Evolutionary conservation across 257 asterid genomes (phyloP).

Genomic region (Plectranthus barbatus): DNA sequence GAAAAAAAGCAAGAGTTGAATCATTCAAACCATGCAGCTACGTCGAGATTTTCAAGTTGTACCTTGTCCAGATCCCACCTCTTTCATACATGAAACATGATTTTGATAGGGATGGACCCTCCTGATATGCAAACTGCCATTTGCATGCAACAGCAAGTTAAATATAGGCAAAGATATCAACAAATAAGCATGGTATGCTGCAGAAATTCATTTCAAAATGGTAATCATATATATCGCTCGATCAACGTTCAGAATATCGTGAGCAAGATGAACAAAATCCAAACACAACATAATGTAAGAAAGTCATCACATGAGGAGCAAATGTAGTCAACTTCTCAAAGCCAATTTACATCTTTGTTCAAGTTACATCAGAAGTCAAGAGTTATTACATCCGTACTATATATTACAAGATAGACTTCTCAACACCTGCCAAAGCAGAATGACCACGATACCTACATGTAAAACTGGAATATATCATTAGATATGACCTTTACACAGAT

Average conservation of each 20-base stretch:
- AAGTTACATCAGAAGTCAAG: slow-evolving; percentile 4
- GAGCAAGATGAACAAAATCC: not conserved
- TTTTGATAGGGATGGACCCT: not conserved
- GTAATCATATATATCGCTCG: too few species aligned
- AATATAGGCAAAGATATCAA: too few species aligned
- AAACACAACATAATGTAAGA: not conserved
- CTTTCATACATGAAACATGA: not conserved
- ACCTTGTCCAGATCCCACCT: not conserved
- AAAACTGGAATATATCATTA: not conserved
- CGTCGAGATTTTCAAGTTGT: not conserved
- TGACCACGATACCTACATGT: not conserved
- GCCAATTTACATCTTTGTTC: slow-evolving; percentile 15
- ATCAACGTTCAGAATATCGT: too few species aligned
- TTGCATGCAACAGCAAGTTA: not conserved
- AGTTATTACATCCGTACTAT: not conserved
- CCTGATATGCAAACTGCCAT: not conserved
- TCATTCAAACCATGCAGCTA: not conserved
- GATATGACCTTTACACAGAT: slow-evolving; percentile 3
- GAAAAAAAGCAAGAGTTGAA: not conserved
- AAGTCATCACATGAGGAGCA: not conserved
- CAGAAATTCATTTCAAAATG: too few species aligned
- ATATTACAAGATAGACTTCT: slow-evolving; percentile 8
- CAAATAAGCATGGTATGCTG: too few species aligned
- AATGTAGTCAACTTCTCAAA: not conserved
- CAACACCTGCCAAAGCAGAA: not conserved